Base-by-base conservation (phyloP, 495 filamentous ascomycete genomes). In the Penicillium dipodomyicola region DNA sequence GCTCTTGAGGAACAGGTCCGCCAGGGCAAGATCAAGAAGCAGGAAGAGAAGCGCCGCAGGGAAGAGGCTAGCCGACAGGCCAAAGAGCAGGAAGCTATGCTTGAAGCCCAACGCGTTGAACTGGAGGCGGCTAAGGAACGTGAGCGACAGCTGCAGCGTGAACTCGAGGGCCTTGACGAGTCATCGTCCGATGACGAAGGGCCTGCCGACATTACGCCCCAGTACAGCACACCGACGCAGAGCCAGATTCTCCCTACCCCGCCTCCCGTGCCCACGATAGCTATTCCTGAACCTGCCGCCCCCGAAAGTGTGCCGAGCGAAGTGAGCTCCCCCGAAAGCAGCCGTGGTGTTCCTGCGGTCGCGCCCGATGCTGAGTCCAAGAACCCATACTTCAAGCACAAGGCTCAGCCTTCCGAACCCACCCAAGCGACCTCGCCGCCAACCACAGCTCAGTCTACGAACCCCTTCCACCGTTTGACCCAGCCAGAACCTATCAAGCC, bases 1-100 rank as follows among this genome's bases (percentile, higher is more conserved):
- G 93, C 91, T 23, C 80, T 99, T 27, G 91, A 99, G 66, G 90
- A 97, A 67, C 91, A 95, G 68, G 91, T 97, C 44, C 87, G 87
- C 59, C 89, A 91, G 70, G 92, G 93, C 52, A 97, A 97, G 74
- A 74, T 97, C n/a, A 95, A 92, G 80, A 96, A 94, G 69, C 87
- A 92, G 63, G 95, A 97, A 70, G 95, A 96, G 75, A 96, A 93
- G 75, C 86, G 84, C 19, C 85, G 85, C 62, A 93, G 89, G 76
- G 91, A 96, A 70, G 93, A 92, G 46, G 90, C 92, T 9, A 76
- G 90, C 59, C 85, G 87, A 48, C 88, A 90, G 65, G 87, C 92
- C 22, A 92, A 90, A 64, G 90, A 96, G 65, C 92, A 96, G 64
- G 92, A 99, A 72, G 82, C 84, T 27, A 84, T 86, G 66, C 77